Evolutionary conservation across 768 basidiomycete species (phyloP).

Genomic region (Hypholoma fasciculare): DNA sequence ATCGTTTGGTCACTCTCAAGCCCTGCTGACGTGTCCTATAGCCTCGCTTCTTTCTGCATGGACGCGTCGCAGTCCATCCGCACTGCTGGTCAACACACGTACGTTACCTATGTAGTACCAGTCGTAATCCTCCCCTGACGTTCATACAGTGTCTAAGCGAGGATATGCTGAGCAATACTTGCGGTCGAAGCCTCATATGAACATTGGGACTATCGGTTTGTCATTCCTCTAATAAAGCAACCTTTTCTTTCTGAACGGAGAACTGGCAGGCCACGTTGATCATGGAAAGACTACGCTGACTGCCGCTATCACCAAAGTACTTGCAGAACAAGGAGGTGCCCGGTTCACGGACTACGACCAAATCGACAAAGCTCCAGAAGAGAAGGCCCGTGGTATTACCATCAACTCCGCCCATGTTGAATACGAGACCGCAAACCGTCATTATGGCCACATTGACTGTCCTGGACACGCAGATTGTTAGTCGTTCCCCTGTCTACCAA

Average conservation of each 20-base stretch:
- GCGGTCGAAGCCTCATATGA: conserved; percentile 88
- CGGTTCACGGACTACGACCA: conserved; percentile 94
- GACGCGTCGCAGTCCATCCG: conserved; percentile 33
- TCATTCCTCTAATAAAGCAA: conserved; percentile 10
- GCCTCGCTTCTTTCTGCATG: conserved; percentile 36
- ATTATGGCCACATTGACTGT: conserved; percentile 99
- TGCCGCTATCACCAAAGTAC: conserved; percentile 93
- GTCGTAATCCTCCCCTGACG: neutral
- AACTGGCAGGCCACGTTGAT: conserved; percentile 79
- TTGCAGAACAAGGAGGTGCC: conserved; percentile 73
- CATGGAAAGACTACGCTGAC: conserved; percentile 98
- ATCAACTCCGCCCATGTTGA: conserved; percentile 99
- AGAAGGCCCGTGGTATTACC: conserved; percentile 99
- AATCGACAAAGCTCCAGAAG: conserved; percentile 99
- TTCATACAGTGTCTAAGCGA: conserved; percentile 48
- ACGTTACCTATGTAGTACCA: conserved; percentile 16
- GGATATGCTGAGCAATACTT: conserved; percentile 80
- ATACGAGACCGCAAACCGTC: conserved; percentile 87
- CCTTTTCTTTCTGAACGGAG: conserved; percentile 2
- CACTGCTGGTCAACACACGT: conserved; percentile 25
- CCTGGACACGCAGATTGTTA: conserved; percentile 94
- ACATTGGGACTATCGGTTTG: conserved; percentile 90
- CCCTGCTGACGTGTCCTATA: conserved; percentile 14
- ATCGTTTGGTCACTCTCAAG: neutral
- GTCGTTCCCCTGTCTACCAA: conserved; percentile 24